Conservation (phyloP, 805 yeast genomes). For the Saturnispora mendoncae region DNA sequence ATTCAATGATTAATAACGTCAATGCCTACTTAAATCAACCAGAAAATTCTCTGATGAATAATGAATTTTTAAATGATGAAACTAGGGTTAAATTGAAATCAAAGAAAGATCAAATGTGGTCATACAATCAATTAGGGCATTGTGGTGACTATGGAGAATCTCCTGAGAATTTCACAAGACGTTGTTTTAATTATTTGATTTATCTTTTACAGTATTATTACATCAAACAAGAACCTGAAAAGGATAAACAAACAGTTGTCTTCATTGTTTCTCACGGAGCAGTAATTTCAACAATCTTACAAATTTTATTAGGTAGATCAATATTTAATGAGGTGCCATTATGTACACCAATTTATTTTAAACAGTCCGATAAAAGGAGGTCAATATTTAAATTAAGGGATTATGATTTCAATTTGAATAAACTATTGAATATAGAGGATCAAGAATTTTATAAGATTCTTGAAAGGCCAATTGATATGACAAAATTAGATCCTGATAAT, state of each 20-base stretch:
- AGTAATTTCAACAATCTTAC: conserved; percentile 32
- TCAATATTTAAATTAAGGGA: conserved; percentile 26
- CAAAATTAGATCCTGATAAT: conserved; percentile 21
- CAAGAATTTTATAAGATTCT: conserved; percentile 21
- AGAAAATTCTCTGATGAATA: conserved; percentile 11
- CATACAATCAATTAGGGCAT: conserved; percentile 31
- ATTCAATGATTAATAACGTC: conserved; percentile 31
- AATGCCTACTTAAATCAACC: conserved; percentile 29
- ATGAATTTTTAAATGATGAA: conserved; percentile 13
- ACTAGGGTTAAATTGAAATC: conserved; percentile 16
- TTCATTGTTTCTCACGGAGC: conserved; percentile 37
- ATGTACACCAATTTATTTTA: conserved; percentile 28
- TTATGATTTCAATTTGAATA: conserved; percentile 27
- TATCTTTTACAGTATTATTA: conserved; percentile 28
- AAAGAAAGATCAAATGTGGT: conserved; percentile 26
- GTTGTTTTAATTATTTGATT: conserved; percentile 30
- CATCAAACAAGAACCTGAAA: conserved; percentile 18
- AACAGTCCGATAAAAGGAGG: conserved; percentile 20
- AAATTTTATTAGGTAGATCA: conserved; percentile 30
- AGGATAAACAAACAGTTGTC: conserved; percentile 27
- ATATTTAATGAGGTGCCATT: conserved; percentile 35
- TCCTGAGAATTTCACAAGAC: conserved; percentile 27
- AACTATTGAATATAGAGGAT: conserved; percentile 22
- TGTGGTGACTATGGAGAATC: conserved; percentile 39
- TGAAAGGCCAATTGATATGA: conserved; percentile 21